A percentile compares a stretch with the other conserved stretches of the same genome.
These are phyloP conservation scores for Catharanthus roseus DNA, from an alignment of 257 asterid species.

Conservation along the genomic window DNA sequence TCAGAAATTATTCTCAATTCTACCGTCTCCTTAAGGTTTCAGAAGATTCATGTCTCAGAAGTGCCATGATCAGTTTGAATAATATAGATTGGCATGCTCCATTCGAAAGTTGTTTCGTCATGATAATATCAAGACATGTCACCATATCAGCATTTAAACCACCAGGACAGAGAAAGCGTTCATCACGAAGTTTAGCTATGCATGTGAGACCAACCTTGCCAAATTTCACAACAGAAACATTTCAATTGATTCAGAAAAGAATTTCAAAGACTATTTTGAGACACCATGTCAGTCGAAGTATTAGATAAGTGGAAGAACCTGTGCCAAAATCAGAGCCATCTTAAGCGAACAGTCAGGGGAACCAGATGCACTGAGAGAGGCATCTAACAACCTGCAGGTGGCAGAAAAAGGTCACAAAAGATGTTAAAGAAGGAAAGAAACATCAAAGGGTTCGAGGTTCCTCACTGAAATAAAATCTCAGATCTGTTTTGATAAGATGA, in stretches of 20 bases:
- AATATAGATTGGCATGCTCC: slow-evolving; percentile 87
- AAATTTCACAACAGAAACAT: slow-evolving; percentile 17
- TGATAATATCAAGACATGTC: slow-evolving; percentile 65
- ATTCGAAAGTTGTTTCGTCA: slow-evolving; percentile 67
- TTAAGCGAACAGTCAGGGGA: slow-evolving; percentile 83
- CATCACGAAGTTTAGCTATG: slow-evolving; percentile 95
- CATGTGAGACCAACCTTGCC: slow-evolving; percentile 89
- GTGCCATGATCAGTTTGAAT: slow-evolving; percentile 82
- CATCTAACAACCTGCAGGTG: slow-evolving; percentile 67
- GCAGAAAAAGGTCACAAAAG: slow-evolving; percentile 16
- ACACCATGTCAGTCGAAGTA: background rate
- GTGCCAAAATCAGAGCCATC: slow-evolving; percentile 85
- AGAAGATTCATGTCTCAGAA: slow-evolving; percentile 83
- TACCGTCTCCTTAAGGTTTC: slow-evolving; percentile 96
- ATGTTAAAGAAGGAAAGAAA: slow-evolving; percentile 4
- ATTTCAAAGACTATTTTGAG: background rate
- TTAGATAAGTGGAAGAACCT: slow-evolving; percentile 38
- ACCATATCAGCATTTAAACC: slow-evolving; percentile 66
- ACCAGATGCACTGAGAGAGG: slow-evolving; percentile 73
- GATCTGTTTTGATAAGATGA: slow-evolving; percentile 66
- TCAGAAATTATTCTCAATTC: slow-evolving; percentile 8
- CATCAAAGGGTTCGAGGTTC: slow-evolving; percentile 17
- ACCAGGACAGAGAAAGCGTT: slow-evolving; percentile 67
- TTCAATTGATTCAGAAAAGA: background rate
- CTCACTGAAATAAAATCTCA: slow-evolving; percentile 80